Evolutionary conservation across 2,329 filamentous ascomycete genomes (phyloP).

Genomic region (Ascochyta clinopodiicola): DNA sequence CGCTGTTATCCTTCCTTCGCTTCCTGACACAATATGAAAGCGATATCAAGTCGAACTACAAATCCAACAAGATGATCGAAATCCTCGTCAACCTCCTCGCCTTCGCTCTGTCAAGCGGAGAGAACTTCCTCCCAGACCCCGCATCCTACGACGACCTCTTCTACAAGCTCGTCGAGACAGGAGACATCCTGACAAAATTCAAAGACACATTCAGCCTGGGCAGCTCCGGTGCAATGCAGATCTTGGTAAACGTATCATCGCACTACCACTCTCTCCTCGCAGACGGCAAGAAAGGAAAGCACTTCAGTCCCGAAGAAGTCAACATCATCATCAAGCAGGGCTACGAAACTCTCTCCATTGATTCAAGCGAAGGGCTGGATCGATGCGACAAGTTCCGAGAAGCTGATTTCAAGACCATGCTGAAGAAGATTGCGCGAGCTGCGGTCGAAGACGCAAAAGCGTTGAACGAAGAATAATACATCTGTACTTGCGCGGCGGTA

Average conservation of each 20-base stretch:
- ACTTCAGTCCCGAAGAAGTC: constrained; percentile 83
- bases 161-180: constrained; percentile 95
- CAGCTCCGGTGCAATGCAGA: constrained; percentile 71
- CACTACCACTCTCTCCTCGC: constrained; percentile 88
- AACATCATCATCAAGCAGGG: constrained; percentile 93
- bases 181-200: constrained; percentile 82
- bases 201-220: constrained; percentile 72
- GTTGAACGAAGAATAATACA: constrained; percentile 47
- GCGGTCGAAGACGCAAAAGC: constrained; percentile 74
- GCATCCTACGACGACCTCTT: constrained; percentile 94
- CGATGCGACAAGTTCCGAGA: constrained; percentile 87
- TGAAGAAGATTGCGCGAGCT: constrained; percentile 86
- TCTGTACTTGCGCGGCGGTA: not conserved
- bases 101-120: constrained; percentile 82
- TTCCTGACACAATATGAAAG: constrained; percentile 87
- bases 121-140: constrained; percentile 87
- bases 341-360: constrained; percentile 92
- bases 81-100: constrained; percentile 83
- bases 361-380: constrained; percentile 84
- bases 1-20: constrained; percentile 82
- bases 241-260: constrained; percentile 78
- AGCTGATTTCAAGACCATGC: constrained; percentile 78
- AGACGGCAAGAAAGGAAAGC: constrained; percentile 64
- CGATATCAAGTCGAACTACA: constrained; percentile 73
- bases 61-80: constrained; percentile 76